These are phyloP conservation scores for Glomus cerebriforme DNA, from an alignment of 192 early-diverging fungal species.

Conservation along the genomic window DNA sequence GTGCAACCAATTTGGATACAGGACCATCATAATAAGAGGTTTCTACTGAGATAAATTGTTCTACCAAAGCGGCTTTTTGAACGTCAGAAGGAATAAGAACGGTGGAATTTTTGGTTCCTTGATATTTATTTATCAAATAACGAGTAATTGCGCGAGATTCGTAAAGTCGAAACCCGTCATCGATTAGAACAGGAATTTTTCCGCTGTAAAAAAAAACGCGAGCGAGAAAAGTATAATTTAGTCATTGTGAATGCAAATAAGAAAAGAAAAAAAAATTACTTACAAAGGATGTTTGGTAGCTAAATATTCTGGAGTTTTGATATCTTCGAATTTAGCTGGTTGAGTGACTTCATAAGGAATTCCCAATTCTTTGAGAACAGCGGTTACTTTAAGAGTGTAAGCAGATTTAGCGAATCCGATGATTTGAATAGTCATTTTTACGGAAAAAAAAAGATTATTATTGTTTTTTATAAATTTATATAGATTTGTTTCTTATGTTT, in stretches of 20 bases:
- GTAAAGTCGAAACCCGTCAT: conserved; percentile 36
- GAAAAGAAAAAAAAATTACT: too few relatives aligned
- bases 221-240: background rate
- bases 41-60: conserved; percentile 40
- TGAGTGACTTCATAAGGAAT: conserved; percentile 37
- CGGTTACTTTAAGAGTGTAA: conserved; percentile 35
- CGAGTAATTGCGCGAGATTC: conserved; percentile 47
- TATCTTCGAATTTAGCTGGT: conserved; percentile 2
- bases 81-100: conserved; percentile 36
- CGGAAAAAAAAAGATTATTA: too few relatives aligned
- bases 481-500: too few relatives aligned
- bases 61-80: conserved; percentile 34
- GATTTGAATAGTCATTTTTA: conserved; percentile 33
- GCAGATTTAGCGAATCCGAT: conserved; percentile 35
- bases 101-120: conserved; percentile 4
- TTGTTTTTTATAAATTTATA: too few relatives aligned
- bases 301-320: conserved; percentile 41
- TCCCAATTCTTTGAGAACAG: conserved; percentile 36
- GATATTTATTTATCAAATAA: conserved; percentile 34
- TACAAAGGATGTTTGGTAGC: conserved; percentile 41
- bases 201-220: conserved; percentile 25
- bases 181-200: conserved; percentile 45
- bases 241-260: background rate
- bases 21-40: background rate
- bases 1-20: background rate